Percentiles rank a stretch among this genome's conserved stretches.
Conservation (phyloP, 2,329 filamentous ascomycete species). For the Aureobasidium zeae region DNA sequence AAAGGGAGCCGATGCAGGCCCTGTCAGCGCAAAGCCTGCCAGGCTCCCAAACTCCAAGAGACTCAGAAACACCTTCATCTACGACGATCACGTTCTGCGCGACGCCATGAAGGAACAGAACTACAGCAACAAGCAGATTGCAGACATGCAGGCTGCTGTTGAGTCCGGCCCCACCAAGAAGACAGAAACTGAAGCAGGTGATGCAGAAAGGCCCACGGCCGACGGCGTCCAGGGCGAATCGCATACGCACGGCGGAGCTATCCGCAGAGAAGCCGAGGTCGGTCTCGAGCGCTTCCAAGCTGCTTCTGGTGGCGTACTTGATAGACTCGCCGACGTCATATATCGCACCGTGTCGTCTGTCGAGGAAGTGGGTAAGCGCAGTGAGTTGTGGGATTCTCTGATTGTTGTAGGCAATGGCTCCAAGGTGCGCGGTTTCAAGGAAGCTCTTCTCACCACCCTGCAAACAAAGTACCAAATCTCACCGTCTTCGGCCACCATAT, state of each 20-base stretch:
- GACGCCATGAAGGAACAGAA: constrained; percentile 46
- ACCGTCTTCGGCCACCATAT: constrained; percentile 87
- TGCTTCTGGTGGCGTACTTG: constrained; percentile 60
- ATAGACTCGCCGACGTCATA: constrained; percentile 74
- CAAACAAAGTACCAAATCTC: constrained; percentile 79
- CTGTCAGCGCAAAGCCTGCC: constrained; percentile 50
- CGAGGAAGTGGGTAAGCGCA: constrained; percentile 73
- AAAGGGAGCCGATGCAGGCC: constrained; percentile 41
- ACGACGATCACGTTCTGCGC: constrained; percentile 55
- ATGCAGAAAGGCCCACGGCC: constrained; percentile 20
- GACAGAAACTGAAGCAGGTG: constrained; percentile 24
- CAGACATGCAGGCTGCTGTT: constrained; percentile 45
- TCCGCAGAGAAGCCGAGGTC: constrained; percentile 59
- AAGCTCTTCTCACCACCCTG: constrained; percentile 74
- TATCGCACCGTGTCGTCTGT: constrained; percentile 76
- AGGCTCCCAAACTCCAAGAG: constrained; percentile 65
- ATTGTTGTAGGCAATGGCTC: constrained; percentile 87
- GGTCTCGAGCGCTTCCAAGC: constrained; percentile 63
- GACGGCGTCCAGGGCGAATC: constrained; percentile 20
- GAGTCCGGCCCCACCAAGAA: constrained; percentile 37
- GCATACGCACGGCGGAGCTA: constrained; percentile 27
- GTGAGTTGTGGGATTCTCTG: constrained; percentile 82
- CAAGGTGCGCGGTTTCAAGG: constrained; percentile 66
- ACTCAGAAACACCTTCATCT: constrained; percentile 60
- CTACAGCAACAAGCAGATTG: constrained; percentile 37